Evolutionary conservation across 176 grass and related monocot species (phyloP), one percentile per base, ranked within the genome.

Genomic region (Zizania latifolia): DNA sequence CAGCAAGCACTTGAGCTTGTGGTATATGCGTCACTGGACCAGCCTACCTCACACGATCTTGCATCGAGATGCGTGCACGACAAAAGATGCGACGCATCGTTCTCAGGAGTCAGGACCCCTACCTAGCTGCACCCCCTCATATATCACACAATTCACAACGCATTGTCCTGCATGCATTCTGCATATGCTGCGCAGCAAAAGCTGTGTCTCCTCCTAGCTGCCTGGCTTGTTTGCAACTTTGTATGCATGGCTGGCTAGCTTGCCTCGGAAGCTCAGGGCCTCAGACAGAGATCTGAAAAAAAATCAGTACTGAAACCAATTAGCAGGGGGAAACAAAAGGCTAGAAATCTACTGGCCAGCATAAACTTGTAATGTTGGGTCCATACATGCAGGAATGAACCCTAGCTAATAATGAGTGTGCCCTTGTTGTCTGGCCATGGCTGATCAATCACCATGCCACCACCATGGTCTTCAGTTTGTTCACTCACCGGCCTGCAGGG

Each of bases 371-470:
- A 28, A 39, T 75, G 61, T 68, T 37, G 81, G 38, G 15, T 62
- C 1, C 21, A 67, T 35, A 38, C 71, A 22, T 21, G n/a, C 7
- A n/a, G n/a, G n/a, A n/a, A 72, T 57, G 46, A 57, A 43, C 26
- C 8, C 36, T 75, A 22, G 48, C 48, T 22, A 53, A 53, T 10
- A 68, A 58, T 76, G 62, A 76, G 68, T 83, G 71, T 76, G 62
- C 29, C 62, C 62, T 34, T 83, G 71, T 75, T 50, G 46, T 50
- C 46, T 50, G 44, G n/a, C n/a, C n/a, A n/a, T n/a, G n/a, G n/a
- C n/a, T n/a, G n/a, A n/a, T 1, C 45, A 3, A 50, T 50, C 16
- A 10, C 38, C 38, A 40, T 40, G 38, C 10, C n/a, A 5, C 28
- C 48, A 31, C 33, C 27, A 66, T 34, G 71, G 62, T 26, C 50